Base-by-base conservation (phyloP, 2,329 filamentous ascomycete genomes). In the Xylariaceae sp. region DNA sequence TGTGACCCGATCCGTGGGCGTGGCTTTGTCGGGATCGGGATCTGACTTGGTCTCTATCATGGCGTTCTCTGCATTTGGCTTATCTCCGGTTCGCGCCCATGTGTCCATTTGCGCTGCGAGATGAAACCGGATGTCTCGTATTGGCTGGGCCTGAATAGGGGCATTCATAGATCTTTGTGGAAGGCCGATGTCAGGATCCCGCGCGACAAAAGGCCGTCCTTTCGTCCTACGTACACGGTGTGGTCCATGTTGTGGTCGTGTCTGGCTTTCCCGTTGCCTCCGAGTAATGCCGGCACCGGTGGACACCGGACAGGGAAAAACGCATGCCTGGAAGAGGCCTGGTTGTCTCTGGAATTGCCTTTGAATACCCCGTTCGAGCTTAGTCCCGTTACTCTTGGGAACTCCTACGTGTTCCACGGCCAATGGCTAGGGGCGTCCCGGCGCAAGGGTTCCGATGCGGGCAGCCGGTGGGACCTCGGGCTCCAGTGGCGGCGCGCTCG, bases 381-480 rank as follows among this genome's bases (percentile, higher is more conserved):
- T 26, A 26, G 26, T 26, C 26, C 26, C 26, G 8, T 26, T 26
- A 46, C 6, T 19, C 10, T n/a, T 15, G 6, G 19, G 26, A 16
- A 10, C 22, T 10, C 18, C 34, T 48, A 54, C 47, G 44, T 57
- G 57, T 53, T 57, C 32, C 43, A 46, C 30, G 18, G 42, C 43
- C 46, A 51, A 57, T 55, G 54, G 49, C 30, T 21, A 29, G 32
- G 29, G 49, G 39, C 15, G 51, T 50, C 51, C 51, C 50, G 48
- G 34, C 36, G 22, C 44, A 32, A 44, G 47, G 54, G 54, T 48
- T 36, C 32, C 18, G 45, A 57, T 59, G 57, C 57, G 51, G 21
- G 51, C 43, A 59, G 48, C 57, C 57, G 57, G 41, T 10, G 40
- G 47, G 51, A 45, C 44, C 36, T 53, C 51, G 48, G 51, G 51